These are phyloP conservation scores for Potentilla sterilis DNA, from an alignment of 306 rosid genomes.

Conservation along the genomic window DNA sequence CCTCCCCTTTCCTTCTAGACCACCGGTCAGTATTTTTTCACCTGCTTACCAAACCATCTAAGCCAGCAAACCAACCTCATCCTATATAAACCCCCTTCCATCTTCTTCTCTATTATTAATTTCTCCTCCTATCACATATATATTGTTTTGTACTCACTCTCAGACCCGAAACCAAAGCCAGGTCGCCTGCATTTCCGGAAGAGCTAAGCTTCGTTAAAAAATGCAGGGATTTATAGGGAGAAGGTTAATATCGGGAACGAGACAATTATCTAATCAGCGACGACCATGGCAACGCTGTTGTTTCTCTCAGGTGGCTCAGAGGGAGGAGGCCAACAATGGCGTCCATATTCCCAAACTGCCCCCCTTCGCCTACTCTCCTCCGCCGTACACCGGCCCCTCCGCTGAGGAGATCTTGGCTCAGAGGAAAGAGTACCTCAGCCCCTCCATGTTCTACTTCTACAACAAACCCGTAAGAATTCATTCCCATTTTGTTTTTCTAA, in stretches of 20 bases:
- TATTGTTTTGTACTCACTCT: not conserved
- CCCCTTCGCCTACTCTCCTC: conserved; percentile 65
- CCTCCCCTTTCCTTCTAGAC: not conserved
- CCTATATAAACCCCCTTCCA: conserved; percentile 26
- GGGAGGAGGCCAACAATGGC: conserved; percentile 14
- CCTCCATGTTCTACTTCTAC: conserved; percentile 63
- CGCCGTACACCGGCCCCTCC: conserved; percentile 68
- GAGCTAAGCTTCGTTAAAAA: not conserved
- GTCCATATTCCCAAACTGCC: conserved; percentile 44
- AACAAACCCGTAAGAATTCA: conserved; percentile 52
- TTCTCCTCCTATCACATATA: not conserved
- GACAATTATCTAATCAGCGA: conserved; percentile 4
- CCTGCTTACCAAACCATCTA: not conserved
- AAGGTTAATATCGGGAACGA: conserved; percentile 22
- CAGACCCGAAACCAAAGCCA: not conserved
- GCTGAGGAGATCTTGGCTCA: conserved; percentile 64
- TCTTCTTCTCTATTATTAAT: not conserved
- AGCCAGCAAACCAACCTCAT: not conserved
- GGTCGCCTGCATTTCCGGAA: conserved; percentile 27
- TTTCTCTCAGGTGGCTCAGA: conserved; percentile 44
- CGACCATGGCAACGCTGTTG: conserved; percentile 19
- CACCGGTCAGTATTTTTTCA: not conserved
- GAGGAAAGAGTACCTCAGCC: conserved; percentile 75
- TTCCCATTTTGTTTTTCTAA: not conserved
- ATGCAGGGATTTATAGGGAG: conserved; percentile 53